These are phyloP conservation scores for Talaromyces sp. DNA, from an alignment of 2,329 filamentous ascomycete species.

Conservation along the genomic window DNA sequence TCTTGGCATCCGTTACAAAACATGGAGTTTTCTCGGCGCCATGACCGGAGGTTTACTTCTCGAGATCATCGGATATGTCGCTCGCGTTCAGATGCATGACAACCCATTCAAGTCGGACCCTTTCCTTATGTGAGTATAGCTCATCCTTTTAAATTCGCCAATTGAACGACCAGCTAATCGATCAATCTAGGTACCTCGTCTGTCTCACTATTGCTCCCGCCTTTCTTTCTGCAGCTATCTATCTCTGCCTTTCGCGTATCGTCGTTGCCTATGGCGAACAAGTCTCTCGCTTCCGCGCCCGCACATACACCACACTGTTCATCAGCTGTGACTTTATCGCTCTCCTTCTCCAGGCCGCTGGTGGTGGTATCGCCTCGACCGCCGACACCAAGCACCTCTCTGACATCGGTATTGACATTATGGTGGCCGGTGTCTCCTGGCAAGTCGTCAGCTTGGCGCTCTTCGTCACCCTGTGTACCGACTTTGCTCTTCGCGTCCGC, in stretches of 20 bases:
- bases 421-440: slow-evolving; percentile 59
- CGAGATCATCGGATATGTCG: slow-evolving; percentile 57
- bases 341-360: slow-evolving; percentile 55
- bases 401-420: slow-evolving; percentile 53
- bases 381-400: slow-evolving; percentile 32
- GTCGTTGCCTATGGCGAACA: slow-evolving; percentile 29
- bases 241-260: slow-evolving; percentile 51
- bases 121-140: slow-evolving; percentile 35
- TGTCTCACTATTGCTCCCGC: slow-evolving; percentile 61
- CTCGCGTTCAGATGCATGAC: slow-evolving; percentile 50
- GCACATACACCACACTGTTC: slow-evolving; percentile 42
- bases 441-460: slow-evolving; percentile 54
- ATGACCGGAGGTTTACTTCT: slow-evolving; percentile 50
- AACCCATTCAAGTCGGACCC: slow-evolving; percentile 42
- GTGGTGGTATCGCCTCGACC: slow-evolving; percentile 51
- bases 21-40: slow-evolving; percentile 48
- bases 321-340: slow-evolving; percentile 59
- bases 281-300: slow-evolving; percentile 27
- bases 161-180: slow-evolving; percentile 18
- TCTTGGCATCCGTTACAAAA: slow-evolving; percentile 42
- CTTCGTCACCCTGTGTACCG: slow-evolving; percentile 48
- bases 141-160: slow-evolving; percentile 23
- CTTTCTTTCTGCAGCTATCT: slow-evolving; percentile 60
- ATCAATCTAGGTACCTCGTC: slow-evolving; percentile 54
- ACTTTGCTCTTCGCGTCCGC: slow-evolving; percentile 44